These are phyloP conservation scores for Fusarium nanum DNA, from an alignment of 2,329 filamentous ascomycete species.

Conservation along the genomic window DNA sequence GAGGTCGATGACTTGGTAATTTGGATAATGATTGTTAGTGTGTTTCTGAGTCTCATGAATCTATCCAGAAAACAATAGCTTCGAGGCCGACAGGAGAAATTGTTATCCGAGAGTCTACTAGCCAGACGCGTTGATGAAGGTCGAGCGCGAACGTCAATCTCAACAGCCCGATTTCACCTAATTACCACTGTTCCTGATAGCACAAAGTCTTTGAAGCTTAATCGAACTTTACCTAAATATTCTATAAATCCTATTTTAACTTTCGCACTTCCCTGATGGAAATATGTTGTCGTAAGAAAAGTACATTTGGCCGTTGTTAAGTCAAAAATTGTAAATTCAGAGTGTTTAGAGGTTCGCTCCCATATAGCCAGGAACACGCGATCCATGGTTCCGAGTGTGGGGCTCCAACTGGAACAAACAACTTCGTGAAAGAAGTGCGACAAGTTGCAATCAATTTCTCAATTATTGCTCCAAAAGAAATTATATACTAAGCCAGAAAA, in stretches of 20 bases:
- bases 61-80: accelerated
- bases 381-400: too few species aligned
- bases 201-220: background rate
- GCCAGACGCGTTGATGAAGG: background rate
- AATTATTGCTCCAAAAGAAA: too few species aligned
- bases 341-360: too few species aligned
- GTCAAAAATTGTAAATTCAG: too few species aligned
- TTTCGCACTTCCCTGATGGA: background rate
- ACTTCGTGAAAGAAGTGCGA: background rate
- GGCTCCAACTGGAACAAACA: accelerated
- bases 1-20: background rate
- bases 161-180: background rate
- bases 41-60: background rate
- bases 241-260: accelerated
- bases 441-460: background rate
- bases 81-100: background rate
- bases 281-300: accelerated
- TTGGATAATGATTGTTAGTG: background rate
- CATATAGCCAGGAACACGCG: too few species aligned
- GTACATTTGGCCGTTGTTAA: background rate
- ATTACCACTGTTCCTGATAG: background rate
- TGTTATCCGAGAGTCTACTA: background rate
- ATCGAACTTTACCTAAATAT: background rate
- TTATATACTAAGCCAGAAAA: background rate
- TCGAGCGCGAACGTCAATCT: too few species aligned